phyloP scores from a whole-genome alignment of 306 rosid species.

The Lupinus albus region DNA sequence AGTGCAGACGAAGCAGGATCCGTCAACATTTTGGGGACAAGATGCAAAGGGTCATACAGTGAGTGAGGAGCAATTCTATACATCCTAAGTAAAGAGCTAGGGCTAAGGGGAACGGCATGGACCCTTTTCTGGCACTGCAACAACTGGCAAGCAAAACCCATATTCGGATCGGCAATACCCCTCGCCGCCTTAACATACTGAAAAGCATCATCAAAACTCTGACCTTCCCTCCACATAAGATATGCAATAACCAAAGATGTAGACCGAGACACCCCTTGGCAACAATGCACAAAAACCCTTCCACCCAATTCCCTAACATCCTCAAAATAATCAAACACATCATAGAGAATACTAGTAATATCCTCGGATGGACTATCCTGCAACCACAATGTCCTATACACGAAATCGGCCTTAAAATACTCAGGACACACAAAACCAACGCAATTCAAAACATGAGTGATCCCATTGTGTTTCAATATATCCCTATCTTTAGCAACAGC shows the following conservation, averaged over 20 bases:
- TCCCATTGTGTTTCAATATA: constrained; percentile 82
- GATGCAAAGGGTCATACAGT: constrained; percentile 94
- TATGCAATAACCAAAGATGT: constrained; percentile 97
- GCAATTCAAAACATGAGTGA: constrained; percentile 91
- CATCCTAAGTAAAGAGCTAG: constrained; percentile 95
- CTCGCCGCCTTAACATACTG: constrained; percentile 99
- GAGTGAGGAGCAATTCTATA: constrained; percentile 95
- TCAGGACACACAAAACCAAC: constrained; percentile 98
- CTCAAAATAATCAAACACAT: constrained; percentile 97
- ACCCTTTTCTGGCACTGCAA: constrained; percentile 99
- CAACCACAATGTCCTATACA: constrained; percentile 93
- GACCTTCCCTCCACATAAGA: constrained; percentile 99
- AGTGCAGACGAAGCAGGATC: constrained; percentile 72
- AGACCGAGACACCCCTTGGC: constrained; percentile 98
- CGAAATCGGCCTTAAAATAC: constrained; percentile 83
- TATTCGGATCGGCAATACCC: constrained; percentile 97
- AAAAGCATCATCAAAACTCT: constrained; percentile 98
- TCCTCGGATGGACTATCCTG: constrained; percentile 98
- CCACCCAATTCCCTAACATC: constrained; percentile 93
- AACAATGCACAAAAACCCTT: constrained; percentile 96
- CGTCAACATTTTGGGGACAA: constrained; percentile 91
- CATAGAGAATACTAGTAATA: constrained; percentile 90
- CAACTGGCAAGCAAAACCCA: constrained; percentile 99
- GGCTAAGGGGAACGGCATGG: constrained; percentile 95
- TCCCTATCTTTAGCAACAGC: constrained; percentile 96